phyloP scores from a whole-genome alignment of 2,329 filamentous ascomycete species.

The Massarina eburnea region DNA sequence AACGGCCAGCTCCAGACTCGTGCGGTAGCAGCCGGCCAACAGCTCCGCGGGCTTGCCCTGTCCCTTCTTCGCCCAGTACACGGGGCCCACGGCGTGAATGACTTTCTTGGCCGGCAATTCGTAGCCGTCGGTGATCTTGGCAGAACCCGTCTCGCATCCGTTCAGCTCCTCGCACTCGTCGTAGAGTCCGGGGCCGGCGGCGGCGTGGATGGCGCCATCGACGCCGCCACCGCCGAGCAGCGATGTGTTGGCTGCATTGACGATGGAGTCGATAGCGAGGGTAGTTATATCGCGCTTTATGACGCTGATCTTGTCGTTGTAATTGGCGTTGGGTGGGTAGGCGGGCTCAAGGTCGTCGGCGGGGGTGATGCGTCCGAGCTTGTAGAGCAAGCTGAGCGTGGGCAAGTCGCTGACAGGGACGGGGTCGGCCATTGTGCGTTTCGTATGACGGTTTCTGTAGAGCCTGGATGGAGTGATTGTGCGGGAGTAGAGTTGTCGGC shows the following conservation, averaged over 20 bases:
- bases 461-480: too few species aligned
- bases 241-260: conserved; percentile 84
- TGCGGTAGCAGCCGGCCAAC: conserved; percentile 68
- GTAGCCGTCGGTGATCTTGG: conserved; percentile 82
- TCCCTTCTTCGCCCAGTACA: conserved; percentile 59
- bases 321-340: conserved; percentile 20
- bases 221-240: conserved; percentile 90
- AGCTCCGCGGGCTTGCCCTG: conserved; percentile 45
- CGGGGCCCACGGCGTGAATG: conserved; percentile 88
- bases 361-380: conserved; percentile 52
- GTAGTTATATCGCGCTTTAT: conserved; percentile 80
- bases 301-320: conserved; percentile 70
- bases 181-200: conserved; percentile 70
- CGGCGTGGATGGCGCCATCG: conserved; percentile 72
- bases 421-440: not conserved
- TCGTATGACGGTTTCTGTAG: not conserved
- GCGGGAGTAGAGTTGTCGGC: too few species aligned
- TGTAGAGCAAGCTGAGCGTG: conserved; percentile 67
- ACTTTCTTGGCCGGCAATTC: conserved; percentile 73
- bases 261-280: conserved; percentile 77
- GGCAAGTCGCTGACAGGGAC: conserved; percentile 59
- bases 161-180: conserved; percentile 70
- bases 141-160: conserved; percentile 75
- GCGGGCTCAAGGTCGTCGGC: conserved; percentile 11
- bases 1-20: conserved; percentile 71